A percentile compares a stretch with the other conserved stretches of the same genome.
phyloP scores from a whole-genome alignment of 768 basidiomycete species.

The Boletus sensibilis region DNA sequence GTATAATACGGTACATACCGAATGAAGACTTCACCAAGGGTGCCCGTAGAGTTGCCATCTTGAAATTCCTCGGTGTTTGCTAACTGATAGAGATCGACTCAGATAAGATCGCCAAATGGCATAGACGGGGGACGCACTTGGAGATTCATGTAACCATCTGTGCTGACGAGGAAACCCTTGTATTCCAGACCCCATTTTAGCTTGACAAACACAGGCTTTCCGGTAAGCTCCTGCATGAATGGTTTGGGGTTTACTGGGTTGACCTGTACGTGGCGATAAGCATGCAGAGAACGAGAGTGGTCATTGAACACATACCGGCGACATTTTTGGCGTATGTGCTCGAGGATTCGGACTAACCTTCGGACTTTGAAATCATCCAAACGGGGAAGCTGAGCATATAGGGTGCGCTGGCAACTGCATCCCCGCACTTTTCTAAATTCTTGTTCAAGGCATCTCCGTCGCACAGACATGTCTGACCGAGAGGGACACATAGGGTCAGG shows the following conservation, averaged over 20 bases:
- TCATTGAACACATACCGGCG: constrained; percentile 12
- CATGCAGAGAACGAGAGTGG: neutral
- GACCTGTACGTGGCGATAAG: constrained; percentile 46
- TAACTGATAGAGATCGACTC: constrained; percentile 48
- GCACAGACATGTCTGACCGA: constrained; percentile 77
- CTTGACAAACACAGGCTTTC: constrained; percentile 91
- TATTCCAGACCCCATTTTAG: constrained; percentile 99
- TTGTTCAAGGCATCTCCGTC: constrained; percentile 6
- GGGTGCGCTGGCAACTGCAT: too few species aligned
- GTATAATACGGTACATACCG: constrained; percentile 51
- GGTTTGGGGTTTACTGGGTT: constrained; percentile 98
- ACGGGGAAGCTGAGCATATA: constrained; percentile 6
- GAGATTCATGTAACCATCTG: constrained; percentile 99
- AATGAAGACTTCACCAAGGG: constrained; percentile 98
- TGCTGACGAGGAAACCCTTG: constrained; percentile 98
- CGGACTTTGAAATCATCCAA: constrained; percentile 41
- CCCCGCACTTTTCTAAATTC: neutral
- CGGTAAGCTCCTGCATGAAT: constrained; percentile 97
- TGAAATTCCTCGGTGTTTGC: constrained; percentile 99
- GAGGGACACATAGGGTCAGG: constrained; percentile 71
- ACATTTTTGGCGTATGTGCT: constrained; percentile 9
- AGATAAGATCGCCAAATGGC: neutral
- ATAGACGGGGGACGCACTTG: constrained; percentile 55
- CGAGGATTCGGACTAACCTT: constrained; percentile 9
- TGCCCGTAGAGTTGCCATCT: constrained; percentile 92